Conservation (phyloP, 768 basidiomycete species). For the Tremella fuciformis region DNA sequence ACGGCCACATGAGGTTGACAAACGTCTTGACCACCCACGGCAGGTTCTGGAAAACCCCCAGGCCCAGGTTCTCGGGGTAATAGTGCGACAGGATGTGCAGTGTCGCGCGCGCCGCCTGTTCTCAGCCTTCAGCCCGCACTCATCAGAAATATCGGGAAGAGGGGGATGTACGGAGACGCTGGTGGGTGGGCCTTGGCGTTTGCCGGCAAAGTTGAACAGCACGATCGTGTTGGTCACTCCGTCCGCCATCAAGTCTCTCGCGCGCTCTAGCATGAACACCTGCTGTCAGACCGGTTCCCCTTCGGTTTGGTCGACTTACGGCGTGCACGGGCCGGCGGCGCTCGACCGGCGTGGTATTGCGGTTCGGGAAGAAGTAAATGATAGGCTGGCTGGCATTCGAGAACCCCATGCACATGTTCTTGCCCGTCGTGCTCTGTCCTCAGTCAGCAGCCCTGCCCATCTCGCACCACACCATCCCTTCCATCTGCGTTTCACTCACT, state of each 20-base stretch:
- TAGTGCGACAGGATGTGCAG: constrained; percentile 34
- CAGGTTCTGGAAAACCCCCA: constrained; percentile 33
- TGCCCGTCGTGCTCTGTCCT: constrained; percentile 36
- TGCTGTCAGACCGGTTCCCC: constrained; percentile 5
- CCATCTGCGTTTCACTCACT: constrained; percentile 28
- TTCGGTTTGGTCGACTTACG: constrained; percentile 18
- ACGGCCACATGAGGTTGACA: constrained; percentile 51
- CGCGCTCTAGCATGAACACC: constrained; percentile 47
- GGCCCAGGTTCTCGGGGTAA: constrained; percentile 47
- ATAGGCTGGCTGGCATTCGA: constrained; percentile 36
- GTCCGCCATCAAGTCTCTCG: constrained; percentile 43
- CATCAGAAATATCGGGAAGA: not conserved
- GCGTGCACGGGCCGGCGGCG: constrained; percentile 33
- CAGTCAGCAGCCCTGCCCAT: not conserved
- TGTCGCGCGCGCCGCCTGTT: constrained; percentile 37
- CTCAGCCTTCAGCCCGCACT: not conserved
- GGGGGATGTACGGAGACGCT: constrained; percentile 29
- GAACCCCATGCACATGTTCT: constrained; percentile 42
- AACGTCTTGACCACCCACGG: constrained; percentile 45
- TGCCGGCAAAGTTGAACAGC: constrained; percentile 46
- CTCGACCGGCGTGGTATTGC: constrained; percentile 32
- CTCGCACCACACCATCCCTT: not conserved
- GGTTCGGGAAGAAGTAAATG: constrained; percentile 45
- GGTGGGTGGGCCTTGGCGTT: constrained; percentile 37
- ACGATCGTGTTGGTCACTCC: constrained; percentile 41